Percentiles rank a stretch among this genome's conserved stretches.
These are phyloP conservation scores for Furcasterigmium furcatum DNA, from an alignment of 2,329 filamentous ascomycete species.

Conservation along the genomic window DNA sequence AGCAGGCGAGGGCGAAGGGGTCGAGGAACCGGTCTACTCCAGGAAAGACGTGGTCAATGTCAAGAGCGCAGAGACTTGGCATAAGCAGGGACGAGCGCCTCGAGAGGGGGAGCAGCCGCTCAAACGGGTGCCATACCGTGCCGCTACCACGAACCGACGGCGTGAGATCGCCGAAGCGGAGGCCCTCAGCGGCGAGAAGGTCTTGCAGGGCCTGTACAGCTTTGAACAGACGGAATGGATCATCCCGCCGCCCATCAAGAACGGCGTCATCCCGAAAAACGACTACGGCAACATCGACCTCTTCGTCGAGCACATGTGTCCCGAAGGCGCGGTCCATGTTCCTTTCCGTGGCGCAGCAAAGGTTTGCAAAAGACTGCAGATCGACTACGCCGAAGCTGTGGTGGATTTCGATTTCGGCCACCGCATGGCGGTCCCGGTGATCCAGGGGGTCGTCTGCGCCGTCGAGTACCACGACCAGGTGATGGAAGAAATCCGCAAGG, in stretches of 20 bases:
- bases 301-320: constrained; percentile 92
- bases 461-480: constrained; percentile 73
- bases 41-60: constrained; percentile 79
- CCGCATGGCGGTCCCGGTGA: constrained; percentile 87
- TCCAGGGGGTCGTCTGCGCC: constrained; percentile 86
- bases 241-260: constrained; percentile 78
- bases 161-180: constrained; percentile 86
- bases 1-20: constrained; percentile 48
- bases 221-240: constrained; percentile 91
- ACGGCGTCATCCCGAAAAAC: constrained; percentile 90
- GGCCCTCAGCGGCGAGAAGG: constrained; percentile 75
- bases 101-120: constrained; percentile 68
- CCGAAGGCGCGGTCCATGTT: constrained; percentile 77
- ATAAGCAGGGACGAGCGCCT: constrained; percentile 87
- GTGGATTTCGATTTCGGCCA: constrained; percentile 96
- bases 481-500: constrained; percentile 74
- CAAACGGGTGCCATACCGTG: constrained; percentile 86
- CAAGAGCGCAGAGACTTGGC: constrained; percentile 94
- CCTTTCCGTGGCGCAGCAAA: constrained; percentile 73
- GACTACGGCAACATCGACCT: constrained; percentile 95
- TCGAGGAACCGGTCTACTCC: constrained; percentile 76
- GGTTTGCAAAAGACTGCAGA: constrained; percentile 77
- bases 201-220: constrained; percentile 82
- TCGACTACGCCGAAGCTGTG: constrained; percentile 92
- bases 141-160: constrained; percentile 82